A percentile compares a stretch with the other conserved stretches of the same genome.
Conservation (phyloP, 129 eudicot species). For the Tagetes erecta region DNA sequence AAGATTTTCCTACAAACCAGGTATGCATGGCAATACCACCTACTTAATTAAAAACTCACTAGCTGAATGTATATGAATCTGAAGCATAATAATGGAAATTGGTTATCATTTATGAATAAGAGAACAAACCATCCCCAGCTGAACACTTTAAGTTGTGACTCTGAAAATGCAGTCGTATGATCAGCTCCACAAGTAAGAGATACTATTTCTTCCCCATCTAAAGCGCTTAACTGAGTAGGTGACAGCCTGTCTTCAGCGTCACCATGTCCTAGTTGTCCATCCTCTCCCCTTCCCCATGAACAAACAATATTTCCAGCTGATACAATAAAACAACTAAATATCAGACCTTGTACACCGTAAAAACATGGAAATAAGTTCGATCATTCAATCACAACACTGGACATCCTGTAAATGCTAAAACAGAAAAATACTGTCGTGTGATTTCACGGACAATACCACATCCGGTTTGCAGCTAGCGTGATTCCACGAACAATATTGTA, state of each 20-base stretch:
- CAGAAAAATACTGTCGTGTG: neutral
- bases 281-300: slow-evolving; percentile 99
- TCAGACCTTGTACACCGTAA: neutral
- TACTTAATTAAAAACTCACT: no score
- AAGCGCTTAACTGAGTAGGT: slow-evolving; percentile 88
- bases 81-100: neutral
- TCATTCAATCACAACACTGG: neutral
- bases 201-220: slow-evolving; percentile 66
- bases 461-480: neutral
- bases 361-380: slow-evolving; percentile 3
- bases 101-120: neutral
- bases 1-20: no score
- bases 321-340: neutral
- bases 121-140: slow-evolving; percentile 98
- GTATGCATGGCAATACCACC: no score
- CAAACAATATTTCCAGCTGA: slow-evolving; percentile 94
- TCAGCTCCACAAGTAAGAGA: slow-evolving; percentile 97
- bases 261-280: slow-evolving; percentile 95
- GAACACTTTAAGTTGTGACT: slow-evolving; percentile 59
- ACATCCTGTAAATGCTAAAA: neutral
- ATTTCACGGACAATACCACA: neutral
- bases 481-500: neutral
- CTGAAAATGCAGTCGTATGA: slow-evolving; percentile 88
- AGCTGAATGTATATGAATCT: neutral
- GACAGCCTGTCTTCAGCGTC: slow-evolving; percentile 92